phyloP scores from a whole-genome alignment of 345 rosid genomes.

The Cochlearia excelsa region DNA sequence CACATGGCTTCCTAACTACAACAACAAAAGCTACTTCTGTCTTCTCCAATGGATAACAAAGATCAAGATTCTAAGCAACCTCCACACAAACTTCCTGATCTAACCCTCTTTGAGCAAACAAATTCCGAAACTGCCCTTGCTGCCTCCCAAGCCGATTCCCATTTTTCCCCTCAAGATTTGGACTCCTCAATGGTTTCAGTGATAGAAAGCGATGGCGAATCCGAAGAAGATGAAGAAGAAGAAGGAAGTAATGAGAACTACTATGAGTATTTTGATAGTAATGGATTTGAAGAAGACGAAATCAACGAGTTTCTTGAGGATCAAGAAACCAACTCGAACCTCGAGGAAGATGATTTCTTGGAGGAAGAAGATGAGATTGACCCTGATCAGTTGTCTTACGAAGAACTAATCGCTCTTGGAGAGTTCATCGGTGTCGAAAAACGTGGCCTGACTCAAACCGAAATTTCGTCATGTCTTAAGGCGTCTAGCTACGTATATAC shows the following conservation, averaged over 20 bases:
- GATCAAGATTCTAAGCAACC: slow-evolving; percentile 23
- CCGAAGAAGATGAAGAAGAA: slow-evolving; percentile 26
- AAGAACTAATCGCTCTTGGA: slow-evolving; percentile 64
- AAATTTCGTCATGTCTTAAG: slow-evolving; percentile 44
- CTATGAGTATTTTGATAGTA: slow-evolving; percentile 50
- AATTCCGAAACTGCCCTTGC: slow-evolving; percentile 33
- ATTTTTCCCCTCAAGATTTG: slow-evolving; percentile 3
- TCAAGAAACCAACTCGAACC: slow-evolving; percentile 38
- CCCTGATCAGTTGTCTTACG: slow-evolving; percentile 64
- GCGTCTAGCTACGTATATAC: slow-evolving; percentile 8
- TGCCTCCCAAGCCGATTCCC: slow-evolving; percentile 23
- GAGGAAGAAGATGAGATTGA: slow-evolving; percentile 64
- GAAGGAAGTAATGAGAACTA: slow-evolving; percentile 24
- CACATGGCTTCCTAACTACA: slow-evolving; percentile 5
- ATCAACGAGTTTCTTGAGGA: slow-evolving; percentile 45
- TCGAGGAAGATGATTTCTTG: slow-evolving; percentile 38
- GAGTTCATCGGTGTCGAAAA: slow-evolving; percentile 63
- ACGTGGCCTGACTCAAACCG: slow-evolving; percentile 46
- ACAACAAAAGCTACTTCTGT: not conserved
- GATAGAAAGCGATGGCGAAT: slow-evolving; percentile 43
- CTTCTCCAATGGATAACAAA: slow-evolving; percentile 29
- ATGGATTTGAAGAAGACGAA: slow-evolving; percentile 33
- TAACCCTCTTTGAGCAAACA: slow-evolving; percentile 33
- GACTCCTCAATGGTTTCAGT: slow-evolving; percentile 23
- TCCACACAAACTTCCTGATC: slow-evolving; percentile 25